Conservation (phyloP, 2,329 filamentous ascomycete genomes). For the Aspergillus hortae region DNA sequence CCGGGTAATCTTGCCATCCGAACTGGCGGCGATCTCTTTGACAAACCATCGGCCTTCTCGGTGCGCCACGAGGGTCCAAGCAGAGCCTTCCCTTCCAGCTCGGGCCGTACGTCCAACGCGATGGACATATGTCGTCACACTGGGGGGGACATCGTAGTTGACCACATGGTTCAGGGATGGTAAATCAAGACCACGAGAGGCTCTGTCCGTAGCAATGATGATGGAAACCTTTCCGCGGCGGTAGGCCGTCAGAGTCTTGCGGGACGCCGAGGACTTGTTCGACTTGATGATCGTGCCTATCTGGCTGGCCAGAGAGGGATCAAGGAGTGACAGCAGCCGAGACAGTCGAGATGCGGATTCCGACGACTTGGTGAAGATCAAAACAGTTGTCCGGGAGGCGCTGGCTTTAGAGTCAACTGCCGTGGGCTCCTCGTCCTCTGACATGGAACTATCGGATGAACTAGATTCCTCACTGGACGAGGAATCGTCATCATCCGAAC, state of each 20-base stretch:
- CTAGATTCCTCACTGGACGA: constrained; percentile 10
- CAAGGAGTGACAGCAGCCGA: constrained; percentile 68
- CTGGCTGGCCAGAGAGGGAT: constrained; percentile 53
- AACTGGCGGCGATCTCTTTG: constrained; percentile 65
- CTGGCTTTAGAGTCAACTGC: constrained; percentile 18
- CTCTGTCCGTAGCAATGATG: constrained; percentile 88
- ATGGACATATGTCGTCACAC: constrained; percentile 80
- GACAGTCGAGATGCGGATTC: constrained; percentile 84
- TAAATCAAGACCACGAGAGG: constrained; percentile 84
- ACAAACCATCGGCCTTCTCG: constrained; percentile 90
- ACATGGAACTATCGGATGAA: constrained; percentile 17
- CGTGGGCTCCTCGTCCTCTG: constrained; percentile 14
- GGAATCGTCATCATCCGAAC: constrained; percentile 28
- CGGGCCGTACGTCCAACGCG: constrained; percentile 87
- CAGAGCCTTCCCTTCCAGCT: constrained; percentile 69
- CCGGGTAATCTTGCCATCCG: constrained; percentile 32
- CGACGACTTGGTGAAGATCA: constrained; percentile 90
- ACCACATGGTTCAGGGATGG: constrained; percentile 76
- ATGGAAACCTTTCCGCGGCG: constrained; percentile 61
- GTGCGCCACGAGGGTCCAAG: constrained; percentile 83
- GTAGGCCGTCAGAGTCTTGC: constrained; percentile 67
- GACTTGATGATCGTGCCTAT: constrained; percentile 75
- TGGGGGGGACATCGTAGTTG: constrained; percentile 88
- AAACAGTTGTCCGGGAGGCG: constrained; percentile 44
- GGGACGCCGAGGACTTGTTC: constrained; percentile 66